Percentiles rank a stretch among this genome's conserved stretches.
phyloP scores from a whole-genome alignment of 2,329 filamentous ascomycete genomes.

The Trichoderma sp. region DNA sequence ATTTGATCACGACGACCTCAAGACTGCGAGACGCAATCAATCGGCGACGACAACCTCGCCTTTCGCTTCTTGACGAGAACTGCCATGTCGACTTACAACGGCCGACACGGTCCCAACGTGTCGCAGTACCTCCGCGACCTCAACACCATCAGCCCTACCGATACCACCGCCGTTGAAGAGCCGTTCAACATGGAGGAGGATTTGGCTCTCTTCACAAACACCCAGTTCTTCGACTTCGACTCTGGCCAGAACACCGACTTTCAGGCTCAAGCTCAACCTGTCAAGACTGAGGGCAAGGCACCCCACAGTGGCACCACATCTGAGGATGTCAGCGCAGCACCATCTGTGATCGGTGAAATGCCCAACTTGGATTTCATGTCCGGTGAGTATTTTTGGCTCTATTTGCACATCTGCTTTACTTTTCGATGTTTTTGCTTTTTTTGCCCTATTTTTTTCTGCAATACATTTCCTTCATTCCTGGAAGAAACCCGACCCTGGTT shows the following conservation, averaged over 20 bases:
- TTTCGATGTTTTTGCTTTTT: not conserved
- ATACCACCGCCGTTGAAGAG: conserved; percentile 50
- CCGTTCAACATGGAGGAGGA: conserved; percentile 66
- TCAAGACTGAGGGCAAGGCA: conserved; percentile 42
- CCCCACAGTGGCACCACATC: conserved; percentile 34
- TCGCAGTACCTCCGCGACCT: conserved; percentile 85
- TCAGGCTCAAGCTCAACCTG: conserved; percentile 50
- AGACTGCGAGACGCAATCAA: not conserved
- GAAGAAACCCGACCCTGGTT: not conserved
- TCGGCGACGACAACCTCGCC: not conserved
- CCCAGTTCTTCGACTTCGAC: conserved; percentile 79
- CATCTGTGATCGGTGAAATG: conserved; percentile 46
- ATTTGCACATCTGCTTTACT: conserved; percentile 7
- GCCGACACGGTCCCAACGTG: conserved; percentile 79
- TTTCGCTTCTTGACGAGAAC: not conserved
- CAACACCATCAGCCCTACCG: conserved; percentile 69
- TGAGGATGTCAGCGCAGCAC: conserved; percentile 39
- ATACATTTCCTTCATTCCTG: not conserved
- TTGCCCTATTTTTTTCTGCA: not conserved
- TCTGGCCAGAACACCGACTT: conserved; percentile 58
- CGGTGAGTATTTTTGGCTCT: conserved; percentile 39
- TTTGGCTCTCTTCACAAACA: conserved; percentile 76
- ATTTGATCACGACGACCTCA: not conserved
- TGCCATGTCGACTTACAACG: conserved; percentile 70
- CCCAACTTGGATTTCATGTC: conserved; percentile 49